Conservation (phyloP, 176 grass and related monocot species). For the Saccharum spontaneum region DNA sequence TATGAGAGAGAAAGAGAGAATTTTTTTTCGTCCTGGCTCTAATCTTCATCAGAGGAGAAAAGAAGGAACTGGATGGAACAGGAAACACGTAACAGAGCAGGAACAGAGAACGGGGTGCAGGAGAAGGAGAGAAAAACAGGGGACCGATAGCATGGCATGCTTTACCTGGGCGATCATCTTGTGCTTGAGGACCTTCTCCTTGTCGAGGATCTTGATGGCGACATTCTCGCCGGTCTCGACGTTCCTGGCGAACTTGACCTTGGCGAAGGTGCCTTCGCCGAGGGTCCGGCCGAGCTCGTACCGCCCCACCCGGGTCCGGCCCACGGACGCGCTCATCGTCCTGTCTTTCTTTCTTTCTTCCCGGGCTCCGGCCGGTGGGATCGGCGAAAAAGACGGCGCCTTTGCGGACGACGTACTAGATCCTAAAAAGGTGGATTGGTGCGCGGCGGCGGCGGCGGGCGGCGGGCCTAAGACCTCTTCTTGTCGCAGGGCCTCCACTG, state of each 20-base stretch:
- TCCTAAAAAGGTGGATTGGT: not conserved
- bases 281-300: slow-evolving; percentile 95
- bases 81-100: not conserved
- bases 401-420: not conserved
- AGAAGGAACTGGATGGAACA: not conserved
- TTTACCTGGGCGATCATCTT: slow-evolving; percentile 93
- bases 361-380: not conserved
- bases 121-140: no score
- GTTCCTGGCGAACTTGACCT: slow-evolving; percentile 98
- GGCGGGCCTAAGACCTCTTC: slow-evolving; percentile 55
- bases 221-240: slow-evolving; percentile 71
- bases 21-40: not conserved
- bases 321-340: slow-evolving; percentile 50
- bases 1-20: not conserved
- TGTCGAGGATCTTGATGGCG: slow-evolving; percentile 98
- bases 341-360: not conserved
- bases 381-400: not conserved
- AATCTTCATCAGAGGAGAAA: not conserved
- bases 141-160: not conserved
- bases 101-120: not conserved
- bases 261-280: slow-evolving; percentile 90
- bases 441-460: not conserved
- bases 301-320: slow-evolving; percentile 82
- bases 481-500: slow-evolving; percentile 76
- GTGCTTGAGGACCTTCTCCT: slow-evolving; percentile 93